A percentile compares a stretch with the other conserved stretches of the same genome.
phyloP scores from a whole-genome alignment of 768 basidiomycete species.

The Mrakia gelida region DNA sequence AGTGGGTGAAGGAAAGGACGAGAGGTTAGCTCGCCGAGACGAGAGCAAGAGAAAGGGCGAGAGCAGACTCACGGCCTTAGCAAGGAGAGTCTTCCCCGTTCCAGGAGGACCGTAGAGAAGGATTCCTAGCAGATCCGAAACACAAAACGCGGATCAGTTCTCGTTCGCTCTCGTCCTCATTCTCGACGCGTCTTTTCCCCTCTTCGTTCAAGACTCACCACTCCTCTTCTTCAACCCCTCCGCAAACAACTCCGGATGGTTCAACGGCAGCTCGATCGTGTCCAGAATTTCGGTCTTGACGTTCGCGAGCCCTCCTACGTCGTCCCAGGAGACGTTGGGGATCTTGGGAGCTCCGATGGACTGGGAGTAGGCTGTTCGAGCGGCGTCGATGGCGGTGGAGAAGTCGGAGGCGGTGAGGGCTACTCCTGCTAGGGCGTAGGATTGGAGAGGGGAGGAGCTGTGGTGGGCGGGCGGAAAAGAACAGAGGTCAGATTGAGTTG shows the following conservation, averaged over 20 bases:
- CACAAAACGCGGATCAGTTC: no score
- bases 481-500: neutral
- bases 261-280: slow-evolving; percentile 86
- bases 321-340: slow-evolving; percentile 92
- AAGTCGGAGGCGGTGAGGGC: slow-evolving; percentile 59
- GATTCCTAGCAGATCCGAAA: no score
- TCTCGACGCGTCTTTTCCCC: neutral
- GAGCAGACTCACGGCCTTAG: slow-evolving; percentile 63
- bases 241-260: slow-evolving; percentile 82
- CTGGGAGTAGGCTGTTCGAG: slow-evolving; percentile 74
- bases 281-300: slow-evolving; percentile 93
- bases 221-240: slow-evolving; percentile 93
- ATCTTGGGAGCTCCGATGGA: slow-evolving; percentile 97
- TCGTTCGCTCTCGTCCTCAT: no score
- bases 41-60: neutral
- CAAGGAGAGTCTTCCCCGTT: slow-evolving; percentile 90
- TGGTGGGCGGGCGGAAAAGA: no score
- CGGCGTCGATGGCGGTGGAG: slow-evolving; percentile 63
- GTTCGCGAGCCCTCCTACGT: slow-evolving; percentile 81
- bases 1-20: no score
- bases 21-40: neutral
- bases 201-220: slow-evolving; percentile 52
- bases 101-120: slow-evolving; percentile 92
- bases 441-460: neutral
- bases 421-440: slow-evolving; percentile 43